Base-by-base conservation (phyloP, 768 basidiomycete species). In the Xanthoconium purpureum region DNA sequence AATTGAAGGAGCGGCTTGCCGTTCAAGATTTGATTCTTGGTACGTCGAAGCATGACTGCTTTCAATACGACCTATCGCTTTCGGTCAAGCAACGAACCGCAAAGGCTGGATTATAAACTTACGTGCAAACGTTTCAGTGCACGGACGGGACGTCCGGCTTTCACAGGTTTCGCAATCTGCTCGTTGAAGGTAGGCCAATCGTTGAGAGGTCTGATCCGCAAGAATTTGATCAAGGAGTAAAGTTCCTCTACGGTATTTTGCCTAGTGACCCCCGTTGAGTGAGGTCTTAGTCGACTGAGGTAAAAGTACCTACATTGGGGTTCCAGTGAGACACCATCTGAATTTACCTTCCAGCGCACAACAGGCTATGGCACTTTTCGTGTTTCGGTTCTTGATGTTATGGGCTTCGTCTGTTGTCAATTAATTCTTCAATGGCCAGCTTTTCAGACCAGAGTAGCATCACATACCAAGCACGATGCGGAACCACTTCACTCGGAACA, bases 181-280 rank as follows among this genome's bases (percentile, higher is more conserved):
- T 76, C 75, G 50, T 89, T 89, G 78, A 98, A 99, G 4, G 77
- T 82, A 5, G 81, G 70, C 85, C 87, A 92, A 37, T 91, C 81
- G 55, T 88, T 85, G 32, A 95, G 76, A 0, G 94, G 96, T 60
- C 83, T 84, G 61, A 93, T 78, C 5, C 88, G 86, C 29, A 98
- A 75, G 73, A 98, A 99, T 56, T 91, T 88, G 64, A 98, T 80
- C 35, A 98, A 77, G 4, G 94, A 89, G 67, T 84, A 97, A 7
- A 99, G 75, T 63, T 99, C 97, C 46, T 88, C 85, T 17, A 98
- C 88, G 47, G 78, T 87, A 74, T 99, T 98, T 78, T 98, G 88
- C 81, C 85, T 88, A 39, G 44, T 30, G 18, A 28, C 47, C 4
- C 46, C 10, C 3, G 12, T 12, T 20, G 29, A 54, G 29, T 48